Base-by-base conservation (phyloP, 768 basidiomycete genomes). In the Pleurotus giganteus region DNA sequence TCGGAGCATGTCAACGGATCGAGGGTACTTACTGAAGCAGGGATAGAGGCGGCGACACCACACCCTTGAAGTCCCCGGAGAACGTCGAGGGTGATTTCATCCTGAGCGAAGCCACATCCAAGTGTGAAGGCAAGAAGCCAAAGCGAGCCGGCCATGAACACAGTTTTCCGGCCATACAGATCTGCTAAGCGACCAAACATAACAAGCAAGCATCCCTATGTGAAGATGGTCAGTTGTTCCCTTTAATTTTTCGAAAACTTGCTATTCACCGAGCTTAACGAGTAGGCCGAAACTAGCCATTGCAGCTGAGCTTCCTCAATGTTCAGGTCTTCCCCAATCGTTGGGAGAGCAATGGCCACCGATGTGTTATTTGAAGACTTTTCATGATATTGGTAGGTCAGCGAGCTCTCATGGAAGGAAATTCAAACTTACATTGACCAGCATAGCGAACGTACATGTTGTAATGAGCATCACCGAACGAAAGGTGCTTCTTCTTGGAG, bases 131-230 rank as follows among this genome's bases (percentile, higher is more conserved):
- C 73, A 6, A 74, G 65, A 39, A 86, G 76, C 54, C 78, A 71
- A 3, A 71, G 7, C 28, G 83, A 81, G 1, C 93, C 93, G 3
- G 73, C 5, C 3, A 87, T 51, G 66, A 91, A 95, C 0, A 74
- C 75, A 31, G 72, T 76, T 61, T 88, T 91, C 26, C 90, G 79
- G 2, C 92, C 91, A 58, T 87, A 84, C 1, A 90, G 69, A 65
- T 94, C 92, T 1, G 91, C 89, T 1, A 93, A 66, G 21, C 90
- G 76, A 0, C 92, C 92, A 24, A 82, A 84, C 8, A 91, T 77
- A 9, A 94, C 74, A 3, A 93, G 77, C 6, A 93, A 72, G 62
- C 91, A 94, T 5, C 86, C 89, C 89, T 89, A 46, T 21, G 50
- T 28, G 21, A 31, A 24, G 9, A 24, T 39, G 21, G n/a, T 69